Evolutionary conservation across 495 filamentous ascomycete species (phyloP).

Genomic region (Parathielavia appendiculata): DNA sequence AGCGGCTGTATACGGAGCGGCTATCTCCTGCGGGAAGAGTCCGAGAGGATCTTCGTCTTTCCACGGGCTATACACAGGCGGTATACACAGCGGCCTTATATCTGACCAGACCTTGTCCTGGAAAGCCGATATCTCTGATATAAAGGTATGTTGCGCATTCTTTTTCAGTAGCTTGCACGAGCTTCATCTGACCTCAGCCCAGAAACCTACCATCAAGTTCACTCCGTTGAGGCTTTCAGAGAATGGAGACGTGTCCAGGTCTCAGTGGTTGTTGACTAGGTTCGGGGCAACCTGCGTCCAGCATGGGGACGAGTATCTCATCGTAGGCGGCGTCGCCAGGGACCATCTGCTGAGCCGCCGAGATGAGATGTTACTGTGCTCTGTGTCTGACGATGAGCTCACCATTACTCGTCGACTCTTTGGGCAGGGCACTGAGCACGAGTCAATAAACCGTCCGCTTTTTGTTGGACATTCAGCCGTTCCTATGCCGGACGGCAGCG

Average conservation of each 20-base stretch:
- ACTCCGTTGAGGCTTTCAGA: not conserved
- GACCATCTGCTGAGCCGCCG: conserved; percentile 31
- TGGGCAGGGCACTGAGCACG: not conserved
- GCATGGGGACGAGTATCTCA: conserved; percentile 13
- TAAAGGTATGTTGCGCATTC: conserved; percentile 15
- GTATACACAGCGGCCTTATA: conserved; percentile 58
- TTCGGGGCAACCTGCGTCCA: conserved; percentile 31
- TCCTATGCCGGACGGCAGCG: conserved; percentile 28
- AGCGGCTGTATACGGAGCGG: conserved; percentile 57
- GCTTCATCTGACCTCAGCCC: not conserved
- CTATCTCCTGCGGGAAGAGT: conserved; percentile 27
- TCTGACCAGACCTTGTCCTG: conserved; percentile 51
- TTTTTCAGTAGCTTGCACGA: too few relatives aligned
- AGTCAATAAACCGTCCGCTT: conserved; percentile 46
- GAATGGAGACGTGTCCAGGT: not conserved
- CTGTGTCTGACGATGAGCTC: not conserved
- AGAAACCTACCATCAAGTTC: conserved; percentile 29
- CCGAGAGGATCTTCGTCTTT: conserved; percentile 17
- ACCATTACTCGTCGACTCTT: conserved; percentile 17
- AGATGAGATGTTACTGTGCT: conserved; percentile 32
- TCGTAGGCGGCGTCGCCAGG: conserved; percentile 50
- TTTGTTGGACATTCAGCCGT: conserved; percentile 59
- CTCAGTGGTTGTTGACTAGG: conserved; percentile 21
- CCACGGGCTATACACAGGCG: conserved; percentile 61
- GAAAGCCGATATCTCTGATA: conserved; percentile 35